Conservation (phyloP, 768 basidiomycete species). For the Xerocomus spinulosus region DNA sequence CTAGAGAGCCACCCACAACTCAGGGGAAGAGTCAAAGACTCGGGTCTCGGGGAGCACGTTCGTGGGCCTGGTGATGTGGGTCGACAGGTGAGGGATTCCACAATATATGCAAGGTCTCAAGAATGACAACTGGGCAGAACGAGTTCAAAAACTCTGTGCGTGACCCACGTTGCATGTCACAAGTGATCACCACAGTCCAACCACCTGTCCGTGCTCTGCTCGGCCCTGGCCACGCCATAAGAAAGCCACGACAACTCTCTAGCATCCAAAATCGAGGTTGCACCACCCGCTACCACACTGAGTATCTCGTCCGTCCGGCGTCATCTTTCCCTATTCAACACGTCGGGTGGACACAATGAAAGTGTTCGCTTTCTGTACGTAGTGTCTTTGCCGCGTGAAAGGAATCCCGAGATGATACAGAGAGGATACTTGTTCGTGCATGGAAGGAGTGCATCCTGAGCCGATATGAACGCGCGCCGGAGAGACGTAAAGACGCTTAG, state of each 20-base stretch:
- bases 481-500: constrained; percentile 40
- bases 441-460: constrained; percentile 12
- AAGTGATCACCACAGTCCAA: constrained; percentile 5
- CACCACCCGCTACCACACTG: constrained; percentile 12
- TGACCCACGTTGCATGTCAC: constrained; percentile 23
- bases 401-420: constrained; percentile 53
- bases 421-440: constrained; percentile 43
- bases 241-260: constrained; percentile 52
- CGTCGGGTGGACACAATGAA: constrained; percentile 21
- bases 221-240: constrained; percentile 26
- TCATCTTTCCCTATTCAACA: constrained; percentile 41
- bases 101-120: constrained; percentile 7
- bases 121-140: constrained; percentile 30
- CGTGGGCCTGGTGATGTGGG: constrained; percentile 32
- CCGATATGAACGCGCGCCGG: constrained; percentile 44
- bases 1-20: constrained; percentile 15
- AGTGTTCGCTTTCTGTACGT: constrained; percentile 26
- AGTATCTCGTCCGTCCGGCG: constrained; percentile 46
- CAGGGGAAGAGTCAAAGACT: constrained; percentile 41
- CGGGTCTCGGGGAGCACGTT: constrained; percentile 38
- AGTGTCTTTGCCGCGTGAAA: constrained; percentile 16
- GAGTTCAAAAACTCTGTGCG: constrained; percentile 33
- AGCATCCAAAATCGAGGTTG: constrained; percentile 13
- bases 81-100: constrained; percentile 16
- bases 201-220: constrained; percentile 40